A percentile compares a stretch with the other conserved stretches of the same genome.
Evolutionary conservation across 176 grass and related monocot genomes (phyloP).

Genomic region (Triticum timopheevii): DNA sequence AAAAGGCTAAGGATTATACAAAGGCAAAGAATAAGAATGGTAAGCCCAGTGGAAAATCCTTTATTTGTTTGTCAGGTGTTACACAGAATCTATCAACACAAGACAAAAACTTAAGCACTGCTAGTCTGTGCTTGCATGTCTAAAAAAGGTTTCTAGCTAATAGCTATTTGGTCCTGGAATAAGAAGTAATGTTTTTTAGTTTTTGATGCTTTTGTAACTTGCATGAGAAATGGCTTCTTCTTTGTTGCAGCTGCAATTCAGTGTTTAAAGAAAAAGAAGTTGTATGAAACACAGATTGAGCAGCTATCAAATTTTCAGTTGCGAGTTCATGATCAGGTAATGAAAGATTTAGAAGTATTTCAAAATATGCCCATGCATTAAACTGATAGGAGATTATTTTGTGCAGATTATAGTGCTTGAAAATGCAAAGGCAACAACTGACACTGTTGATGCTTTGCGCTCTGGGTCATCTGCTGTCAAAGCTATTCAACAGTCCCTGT

Average conservation of each 20-base stretch:
- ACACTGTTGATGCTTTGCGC: slow-evolving; percentile 65
- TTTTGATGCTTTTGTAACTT: slow-evolving; percentile 2
- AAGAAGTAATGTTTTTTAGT: not conserved
- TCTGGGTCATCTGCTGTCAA: slow-evolving; percentile 68
- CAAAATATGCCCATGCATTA: not conserved
- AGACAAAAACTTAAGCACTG: not conserved
- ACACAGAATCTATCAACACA: not conserved
- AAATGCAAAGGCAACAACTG: slow-evolving; percentile 63
- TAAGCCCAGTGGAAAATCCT: slow-evolving; percentile 20
- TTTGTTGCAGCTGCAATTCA: slow-evolving; percentile 66
- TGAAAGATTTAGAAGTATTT: not conserved
- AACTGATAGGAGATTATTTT: not conserved
- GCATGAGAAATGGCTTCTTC: slow-evolving; percentile 25
- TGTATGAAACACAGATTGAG: slow-evolving; percentile 69
- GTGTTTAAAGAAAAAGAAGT: slow-evolving; percentile 69
- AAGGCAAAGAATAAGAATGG: slow-evolving; percentile 74
- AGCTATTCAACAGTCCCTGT: slow-evolving; percentile 70
- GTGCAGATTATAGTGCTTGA: slow-evolving; percentile 59
- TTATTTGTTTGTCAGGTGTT: not conserved
- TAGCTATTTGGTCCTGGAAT: not conserved
- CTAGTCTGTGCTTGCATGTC: slow-evolving; percentile 2
- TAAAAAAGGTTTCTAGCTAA: not conserved
- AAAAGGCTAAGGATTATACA: slow-evolving; percentile 71
- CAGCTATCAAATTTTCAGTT: slow-evolving; percentile 65
- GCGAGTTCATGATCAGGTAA: slow-evolving; percentile 74